phyloP scores from a whole-genome alignment of 805 yeast species.

The Jamesozyma spencerorum region DNA sequence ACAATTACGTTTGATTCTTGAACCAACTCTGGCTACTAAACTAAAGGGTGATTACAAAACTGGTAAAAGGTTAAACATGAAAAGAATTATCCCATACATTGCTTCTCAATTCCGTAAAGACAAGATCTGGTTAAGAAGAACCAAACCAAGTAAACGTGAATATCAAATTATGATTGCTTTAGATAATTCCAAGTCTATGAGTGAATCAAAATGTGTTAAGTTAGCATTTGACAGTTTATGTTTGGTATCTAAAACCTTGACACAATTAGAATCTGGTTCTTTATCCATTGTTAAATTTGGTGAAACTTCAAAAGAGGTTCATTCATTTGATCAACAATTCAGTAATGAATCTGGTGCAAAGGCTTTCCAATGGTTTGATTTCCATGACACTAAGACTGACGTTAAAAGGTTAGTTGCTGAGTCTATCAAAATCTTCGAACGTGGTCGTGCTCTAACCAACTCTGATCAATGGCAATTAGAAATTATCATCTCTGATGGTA shows the following conservation, averaged over 20 bases:
- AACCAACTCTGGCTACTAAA: conserved; percentile 94
- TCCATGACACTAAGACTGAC: conserved; percentile 82
- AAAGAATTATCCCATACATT: conserved; percentile 92
- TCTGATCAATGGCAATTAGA: conserved; percentile 86
- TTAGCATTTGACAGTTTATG: conserved; percentile 93
- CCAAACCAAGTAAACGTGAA: conserved; percentile 94
- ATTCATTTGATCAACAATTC: conserved; percentile 82
- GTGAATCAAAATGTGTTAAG: conserved; percentile 81
- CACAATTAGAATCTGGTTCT: conserved; percentile 91
- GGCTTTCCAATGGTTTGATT: conserved; percentile 80
- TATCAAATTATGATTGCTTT: conserved; percentile 96
- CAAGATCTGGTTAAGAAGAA: conserved; percentile 95
- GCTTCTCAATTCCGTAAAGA: conserved; percentile 97
- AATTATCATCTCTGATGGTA: conserved; percentile 91
- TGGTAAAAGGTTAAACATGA: conserved; percentile 95
- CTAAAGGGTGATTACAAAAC: conserved; percentile 92
- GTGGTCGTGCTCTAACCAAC: conserved; percentile 43
- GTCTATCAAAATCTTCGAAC: conserved; percentile 64
- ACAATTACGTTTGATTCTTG: conserved; percentile 83
- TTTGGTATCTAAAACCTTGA: conserved; percentile 83
- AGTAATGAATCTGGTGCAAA: conserved; percentile 74
- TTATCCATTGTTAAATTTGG: conserved; percentile 88
- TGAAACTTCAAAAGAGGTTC: conserved; percentile 70
- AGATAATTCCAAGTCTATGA: conserved; percentile 96
- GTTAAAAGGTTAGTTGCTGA: conserved; percentile 61